Evolutionary conservation across 176 grass and related monocot species (phyloP), one percentile per base, ranked within the genome.

Genomic region (Juncus inflexus): DNA sequence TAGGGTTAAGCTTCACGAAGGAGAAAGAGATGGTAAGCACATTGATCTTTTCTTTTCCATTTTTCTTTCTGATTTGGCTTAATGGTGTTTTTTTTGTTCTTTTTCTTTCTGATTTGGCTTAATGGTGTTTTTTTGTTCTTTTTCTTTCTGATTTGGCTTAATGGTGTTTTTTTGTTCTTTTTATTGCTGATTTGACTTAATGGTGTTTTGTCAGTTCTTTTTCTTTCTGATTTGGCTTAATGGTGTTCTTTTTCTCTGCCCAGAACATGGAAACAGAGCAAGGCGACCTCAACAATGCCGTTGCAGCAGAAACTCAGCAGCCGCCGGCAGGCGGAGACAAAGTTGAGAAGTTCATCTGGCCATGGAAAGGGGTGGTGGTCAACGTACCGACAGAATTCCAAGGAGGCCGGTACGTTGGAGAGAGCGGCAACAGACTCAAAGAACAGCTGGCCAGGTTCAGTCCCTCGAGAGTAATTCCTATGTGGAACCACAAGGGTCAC

Each of bases 401-500:
- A 63, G 63, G 81, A 42, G 83, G 83, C 0, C 78, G 83, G 40
- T 75, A 65, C 10, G 38, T 86, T 58, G 83, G 83, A 15, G 69
- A 77, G 51, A 77, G 74, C 37, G 74, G 74, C 37, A 77, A 77
- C 38, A 52, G 74, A 52, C 45, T 77, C 28, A 77, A 77, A 63
- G 53, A 60, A 52, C 74, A 77, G 39, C 52, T 77, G 35, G 36
- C 62, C 0, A 50, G 40, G 42, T 77, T 77, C 62, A 15, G 66
- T 42, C 74, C 74, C 45, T 75, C 64, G 3, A 81, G 73, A 58
- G 74, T 86, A 19, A 52, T 77, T 56, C 62, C 83, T 28, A 50
- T 86, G 63, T 86, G 83, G 83, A 86, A 82, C n/a, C 15, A 69
- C 58, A 82, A 73, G 73, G 83, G 79, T 9, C 83, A 86, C 37